Conservation (phyloP, 2,329 filamentous ascomycete genomes). For the Colletotrichum chrysophilum region DNA sequence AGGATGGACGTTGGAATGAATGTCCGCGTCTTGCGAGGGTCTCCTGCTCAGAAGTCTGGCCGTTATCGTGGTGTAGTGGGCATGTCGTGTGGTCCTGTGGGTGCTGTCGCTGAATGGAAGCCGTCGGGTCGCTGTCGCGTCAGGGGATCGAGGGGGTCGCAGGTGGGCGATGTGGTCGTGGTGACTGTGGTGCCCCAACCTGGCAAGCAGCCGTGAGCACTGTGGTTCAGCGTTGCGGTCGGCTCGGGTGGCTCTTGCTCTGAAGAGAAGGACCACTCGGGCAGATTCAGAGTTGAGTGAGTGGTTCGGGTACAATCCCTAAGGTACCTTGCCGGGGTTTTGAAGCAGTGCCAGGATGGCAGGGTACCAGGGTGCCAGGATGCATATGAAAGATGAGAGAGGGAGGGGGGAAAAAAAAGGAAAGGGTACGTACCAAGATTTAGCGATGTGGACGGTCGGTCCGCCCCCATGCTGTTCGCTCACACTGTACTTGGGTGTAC, state of each 20-base stretch:
- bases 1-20: neutral
- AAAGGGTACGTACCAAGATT: neutral
- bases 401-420: neutral
- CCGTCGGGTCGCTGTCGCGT: neutral
- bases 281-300: neutral
- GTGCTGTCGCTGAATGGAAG: neutral
- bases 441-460: neutral
- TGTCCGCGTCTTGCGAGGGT: neutral
- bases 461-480: neutral
- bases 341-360: neutral
- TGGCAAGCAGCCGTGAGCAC: neutral
- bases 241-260: neutral
- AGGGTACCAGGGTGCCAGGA: neutral
- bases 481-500: neutral
- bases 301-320: neutral
- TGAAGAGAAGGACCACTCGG: neutral
- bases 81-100: neutral
- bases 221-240: neutral
- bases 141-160: neutral
- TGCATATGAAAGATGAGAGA: neutral
- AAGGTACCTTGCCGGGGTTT: neutral
- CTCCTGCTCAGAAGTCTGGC: neutral
- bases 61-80: neutral
- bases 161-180: neutral
- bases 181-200: neutral